A percentile compares a stretch with the other conserved stretches of the same genome.
phyloP scores from a whole-genome alignment of 1,284 basidiomycete species.

The Moesziomyces parantarcticus region DNA sequence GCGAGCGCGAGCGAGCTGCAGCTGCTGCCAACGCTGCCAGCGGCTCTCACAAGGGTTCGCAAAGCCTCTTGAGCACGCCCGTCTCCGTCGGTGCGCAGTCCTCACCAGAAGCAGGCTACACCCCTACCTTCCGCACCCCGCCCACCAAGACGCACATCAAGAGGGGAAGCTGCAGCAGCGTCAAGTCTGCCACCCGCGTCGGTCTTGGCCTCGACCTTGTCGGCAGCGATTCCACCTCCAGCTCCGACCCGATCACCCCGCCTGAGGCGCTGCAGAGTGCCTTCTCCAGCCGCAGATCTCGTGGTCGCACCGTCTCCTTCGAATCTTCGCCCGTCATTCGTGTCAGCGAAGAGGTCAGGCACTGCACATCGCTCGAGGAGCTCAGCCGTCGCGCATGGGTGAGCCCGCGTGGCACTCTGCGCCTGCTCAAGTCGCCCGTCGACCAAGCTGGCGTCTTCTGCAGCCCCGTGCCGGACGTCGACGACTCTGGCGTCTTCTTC shows the following conservation, averaged over 20 bases:
- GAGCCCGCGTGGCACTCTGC: conserved; percentile 48
- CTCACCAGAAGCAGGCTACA: conserved; percentile 26
- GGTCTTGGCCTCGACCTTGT: conserved; percentile 45
- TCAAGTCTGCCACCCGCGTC: conserved; percentile 27
- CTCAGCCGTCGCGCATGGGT: conserved; percentile 59
- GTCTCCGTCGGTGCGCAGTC: conserved; percentile 27
- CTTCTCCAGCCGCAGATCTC: conserved; percentile 21
- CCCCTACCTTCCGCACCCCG: conserved; percentile 31
- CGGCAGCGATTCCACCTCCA: conserved; percentile 33
- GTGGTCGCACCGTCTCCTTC: conserved; percentile 44
- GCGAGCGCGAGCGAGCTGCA: conserved; percentile 28
- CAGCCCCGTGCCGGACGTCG: conserved; percentile 31
- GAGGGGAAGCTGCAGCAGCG: conserved; percentile 30
- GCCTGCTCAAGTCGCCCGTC: conserved; percentile 45
- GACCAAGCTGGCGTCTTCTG: conserved; percentile 40
- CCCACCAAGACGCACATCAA: conserved; percentile 22
- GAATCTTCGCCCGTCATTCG: conserved; percentile 42
- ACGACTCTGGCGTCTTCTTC: conserved; percentile 48
- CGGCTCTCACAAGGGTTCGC: conserved; percentile 10
- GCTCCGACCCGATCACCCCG: conserved; percentile 37
- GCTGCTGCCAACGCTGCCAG: conserved; percentile 13
- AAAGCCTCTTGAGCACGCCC: conserved; percentile 32
- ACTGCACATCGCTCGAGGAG: conserved; percentile 42
- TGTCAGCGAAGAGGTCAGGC: conserved; percentile 32
- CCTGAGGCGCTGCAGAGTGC: conserved; percentile 26